A percentile compares a stretch with the other conserved stretches of the same genome.
phyloP scores from a whole-genome alignment of 2,329 filamentous ascomycete species.

The Cercospora sp. region DNA sequence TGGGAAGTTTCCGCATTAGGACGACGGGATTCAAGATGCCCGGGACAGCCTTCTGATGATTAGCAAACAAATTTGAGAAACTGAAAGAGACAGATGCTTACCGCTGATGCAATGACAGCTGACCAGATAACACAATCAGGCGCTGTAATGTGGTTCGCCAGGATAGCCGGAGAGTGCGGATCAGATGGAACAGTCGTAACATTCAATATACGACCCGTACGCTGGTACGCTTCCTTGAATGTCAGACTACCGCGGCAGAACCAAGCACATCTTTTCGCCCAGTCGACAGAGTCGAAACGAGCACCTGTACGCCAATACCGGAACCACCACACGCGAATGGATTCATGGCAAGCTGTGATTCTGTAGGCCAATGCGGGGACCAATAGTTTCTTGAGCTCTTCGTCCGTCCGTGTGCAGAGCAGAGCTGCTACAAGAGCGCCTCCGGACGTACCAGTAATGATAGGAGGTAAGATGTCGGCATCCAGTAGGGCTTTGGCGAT shows the following conservation, averaged over 20 bases:
- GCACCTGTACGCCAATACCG: slow-evolving; percentile 93
- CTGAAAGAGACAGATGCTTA: background rate
- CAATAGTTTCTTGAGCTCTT: slow-evolving; percentile 81
- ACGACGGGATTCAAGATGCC: slow-evolving; percentile 95
- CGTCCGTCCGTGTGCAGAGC: slow-evolving; percentile 84
- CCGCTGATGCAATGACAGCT: slow-evolving; percentile 84
- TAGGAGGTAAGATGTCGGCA: slow-evolving; percentile 79
- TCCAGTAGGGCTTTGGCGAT: slow-evolving; percentile 88
- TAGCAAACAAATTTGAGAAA: background rate
- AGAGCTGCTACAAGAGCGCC: slow-evolving; percentile 87
- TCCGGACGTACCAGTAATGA: slow-evolving; percentile 95
- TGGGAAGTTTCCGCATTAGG: slow-evolving; percentile 78
- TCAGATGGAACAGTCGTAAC: slow-evolving; percentile 95
- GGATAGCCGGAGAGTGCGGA: slow-evolving; percentile 85
- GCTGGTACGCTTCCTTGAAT: slow-evolving; percentile 90
- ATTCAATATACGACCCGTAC: slow-evolving; percentile 91
- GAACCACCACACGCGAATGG: slow-evolving; percentile 70
- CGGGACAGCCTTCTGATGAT: slow-evolving; percentile 65
- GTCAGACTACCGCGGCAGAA: slow-evolving; percentile 90
- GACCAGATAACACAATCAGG: slow-evolving; percentile 99
- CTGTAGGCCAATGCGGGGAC: slow-evolving; percentile 82
- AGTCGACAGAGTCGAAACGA: slow-evolving; percentile 89
- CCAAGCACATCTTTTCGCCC: slow-evolving; percentile 84
- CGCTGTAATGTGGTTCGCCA: slow-evolving; percentile 92
- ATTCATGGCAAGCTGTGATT: slow-evolving; percentile 83